These are phyloP conservation scores for Termitomyces sp. DNA, from an alignment of 768 basidiomycete species.

Conservation along the genomic window DNA sequence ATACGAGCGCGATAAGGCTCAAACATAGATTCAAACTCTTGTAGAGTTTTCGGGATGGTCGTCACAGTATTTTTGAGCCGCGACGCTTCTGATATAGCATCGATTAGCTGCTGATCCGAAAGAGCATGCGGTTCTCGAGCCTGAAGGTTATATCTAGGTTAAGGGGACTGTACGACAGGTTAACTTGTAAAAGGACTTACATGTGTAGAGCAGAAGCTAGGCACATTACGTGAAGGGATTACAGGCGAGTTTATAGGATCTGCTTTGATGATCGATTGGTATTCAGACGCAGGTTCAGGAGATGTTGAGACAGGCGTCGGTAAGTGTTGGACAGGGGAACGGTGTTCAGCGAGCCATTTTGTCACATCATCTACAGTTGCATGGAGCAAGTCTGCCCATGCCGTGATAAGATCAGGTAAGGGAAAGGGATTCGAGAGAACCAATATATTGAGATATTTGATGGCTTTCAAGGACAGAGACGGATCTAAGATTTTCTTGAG, in stretches of 20 bases:
- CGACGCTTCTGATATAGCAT: conserved; percentile 18
- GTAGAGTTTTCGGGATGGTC: conserved; percentile 1
- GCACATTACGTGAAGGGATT: conserved; percentile 5
- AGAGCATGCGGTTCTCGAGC: conserved; percentile 11
- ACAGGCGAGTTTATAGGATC: conserved; percentile 15
- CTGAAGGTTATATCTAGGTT: conserved; percentile 4
- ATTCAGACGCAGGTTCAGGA: conserved; percentile 15
- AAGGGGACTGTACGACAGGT: background rate
- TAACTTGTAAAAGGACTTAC: background rate
- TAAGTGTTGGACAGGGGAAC: conserved; percentile 11
- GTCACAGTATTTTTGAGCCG: background rate
- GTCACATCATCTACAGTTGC: conserved; percentile 17
- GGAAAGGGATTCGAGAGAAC: conserved; percentile 18
- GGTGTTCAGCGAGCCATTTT: conserved; percentile 16
- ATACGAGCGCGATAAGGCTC: conserved; percentile 10
- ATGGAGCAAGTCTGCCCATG: conserved; percentile 25
- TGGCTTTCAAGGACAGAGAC: conserved; percentile 14
- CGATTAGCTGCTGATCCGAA: conserved; percentile 9
- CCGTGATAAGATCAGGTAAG: conserved; percentile 16
- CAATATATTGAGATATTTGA: conserved; percentile 20
- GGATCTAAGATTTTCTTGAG: conserved; percentile 4
- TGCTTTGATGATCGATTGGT: conserved; percentile 7
- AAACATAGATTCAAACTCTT: conserved; percentile 16
- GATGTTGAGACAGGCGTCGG: conserved; percentile 20
- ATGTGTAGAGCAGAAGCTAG: background rate